phyloP scores from a whole-genome alignment of 495 filamentous ascomycete species.

The Penicillium arizonense region DNA sequence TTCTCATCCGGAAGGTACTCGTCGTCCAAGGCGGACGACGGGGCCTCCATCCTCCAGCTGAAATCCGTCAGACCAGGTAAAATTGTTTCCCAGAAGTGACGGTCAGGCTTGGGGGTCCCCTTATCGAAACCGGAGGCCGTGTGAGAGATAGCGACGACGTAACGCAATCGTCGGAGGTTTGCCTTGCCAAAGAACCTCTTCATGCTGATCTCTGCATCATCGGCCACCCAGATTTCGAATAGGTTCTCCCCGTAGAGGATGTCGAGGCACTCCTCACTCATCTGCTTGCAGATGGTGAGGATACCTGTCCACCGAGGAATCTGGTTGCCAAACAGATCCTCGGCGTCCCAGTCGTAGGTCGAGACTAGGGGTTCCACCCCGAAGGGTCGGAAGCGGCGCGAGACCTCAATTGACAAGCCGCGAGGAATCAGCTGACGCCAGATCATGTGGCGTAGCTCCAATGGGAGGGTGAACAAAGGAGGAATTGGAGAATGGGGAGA shows the following conservation, averaged over 20 bases:
- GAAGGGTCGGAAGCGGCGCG: not conserved
- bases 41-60: not conserved
- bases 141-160: not conserved
- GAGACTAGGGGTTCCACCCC: not conserved
- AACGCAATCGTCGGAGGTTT: not conserved
- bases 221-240: not conserved
- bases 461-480: not conserved
- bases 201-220: not conserved
- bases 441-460: not conserved
- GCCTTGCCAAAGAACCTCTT: not conserved
- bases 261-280: not conserved
- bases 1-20: not conserved
- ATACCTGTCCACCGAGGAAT: not conserved
- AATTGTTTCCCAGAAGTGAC: not conserved
- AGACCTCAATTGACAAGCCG: too few relatives aligned
- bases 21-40: too few relatives aligned
- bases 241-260: not conserved
- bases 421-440: not conserved
- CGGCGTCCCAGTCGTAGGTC: not conserved
- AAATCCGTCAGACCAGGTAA: not conserved
- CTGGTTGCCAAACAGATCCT: not conserved
- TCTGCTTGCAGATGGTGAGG: not conserved
- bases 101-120: not conserved
- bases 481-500: too few relatives aligned
- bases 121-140: not conserved